Evolutionary conservation across 257 asterid species (phyloP), one percentile per base, ranked within the genome.

Genomic region (Solanum pennellii): DNA sequence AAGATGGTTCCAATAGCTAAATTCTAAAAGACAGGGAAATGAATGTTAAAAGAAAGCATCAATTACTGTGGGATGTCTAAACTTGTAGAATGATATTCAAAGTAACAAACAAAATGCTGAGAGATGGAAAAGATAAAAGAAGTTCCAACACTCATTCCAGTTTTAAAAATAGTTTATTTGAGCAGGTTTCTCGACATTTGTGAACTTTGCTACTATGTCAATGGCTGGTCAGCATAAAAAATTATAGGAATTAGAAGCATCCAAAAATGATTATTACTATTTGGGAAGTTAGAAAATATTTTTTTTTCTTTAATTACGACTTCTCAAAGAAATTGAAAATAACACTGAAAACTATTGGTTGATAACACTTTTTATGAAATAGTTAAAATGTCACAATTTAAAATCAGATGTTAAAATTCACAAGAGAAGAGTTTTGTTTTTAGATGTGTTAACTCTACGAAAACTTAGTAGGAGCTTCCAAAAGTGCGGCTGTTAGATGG

Each of bases 191-290:
- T 75, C 47, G 79, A 42, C 68, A 85, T 87, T 88, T 84, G 71
- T 27, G 75, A 76, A 8, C 6, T 73, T 62, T 71, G 23, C 66
- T 68, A 59, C 5, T 47, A 59, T 52, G 90, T 89, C 87, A 88
- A 87, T 68, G 87, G 47, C 83, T 42, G 88, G 86, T 68, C 83
- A 72, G 89, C 75, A 87, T 89, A 88, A 87, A 33, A 79, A 76
- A 62, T 85, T 90, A 84, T 83, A 49, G 90, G 92, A 91, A 69
- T 89, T 86, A 90, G 92, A 89, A 87, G 89, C 90, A 89, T 89
- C 94, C 79, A 52, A 52, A 90, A 41, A 16, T 80, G 39, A 80
- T 47, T 9, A 79, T 16, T 47, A 18, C 66, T 45, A 18, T 27
- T 29, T 49, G 62, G n/a, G 6, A 45, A 27, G 9, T 8, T 45